Conservation (phyloP, 202 grass and related monocot species). For the Eragrostis tef region DNA sequence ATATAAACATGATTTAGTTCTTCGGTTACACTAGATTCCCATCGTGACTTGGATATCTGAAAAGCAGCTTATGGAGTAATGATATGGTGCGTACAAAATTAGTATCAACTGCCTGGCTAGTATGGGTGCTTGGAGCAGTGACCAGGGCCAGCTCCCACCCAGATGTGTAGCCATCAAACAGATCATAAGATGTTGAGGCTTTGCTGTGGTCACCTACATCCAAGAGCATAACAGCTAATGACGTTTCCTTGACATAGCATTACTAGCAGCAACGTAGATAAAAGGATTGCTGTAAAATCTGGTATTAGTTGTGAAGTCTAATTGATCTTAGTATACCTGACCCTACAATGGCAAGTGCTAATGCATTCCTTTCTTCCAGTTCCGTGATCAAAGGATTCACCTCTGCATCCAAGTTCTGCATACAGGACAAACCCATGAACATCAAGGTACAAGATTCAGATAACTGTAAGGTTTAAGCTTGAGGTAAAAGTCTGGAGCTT, state of each 20-base stretch:
- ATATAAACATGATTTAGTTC: conserved; percentile 7
- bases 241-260: neutral
- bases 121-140: conserved; percentile 71
- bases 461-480: conserved; percentile 1
- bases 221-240: conserved; percentile 31
- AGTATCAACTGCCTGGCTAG: conserved; percentile 52
- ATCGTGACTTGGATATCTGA: conserved; percentile 3
- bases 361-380: conserved; percentile 71
- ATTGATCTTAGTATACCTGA: conserved; percentile 51
- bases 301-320: neutral
- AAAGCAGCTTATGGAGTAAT: conserved; percentile 18
- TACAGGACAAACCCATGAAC: conserved; percentile 25
- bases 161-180: conserved; percentile 60
- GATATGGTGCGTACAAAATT: conserved; percentile 59
- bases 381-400: conserved; percentile 57
- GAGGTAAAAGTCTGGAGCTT: conserved; percentile 26
- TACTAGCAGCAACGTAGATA: neutral
- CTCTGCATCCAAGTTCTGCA: conserved; percentile 81
- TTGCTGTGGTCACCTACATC: conserved; percentile 59
- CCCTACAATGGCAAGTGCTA: conserved; percentile 76
- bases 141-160: conserved; percentile 91
- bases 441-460: conserved; percentile 6
- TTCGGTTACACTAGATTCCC: neutral
- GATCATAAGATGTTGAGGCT: conserved; percentile 41
- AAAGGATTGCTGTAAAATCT: neutral